Evolutionary conservation across 2,329 filamentous ascomycete genomes (phyloP).

Genomic region (Colletotrichum sp.): DNA sequence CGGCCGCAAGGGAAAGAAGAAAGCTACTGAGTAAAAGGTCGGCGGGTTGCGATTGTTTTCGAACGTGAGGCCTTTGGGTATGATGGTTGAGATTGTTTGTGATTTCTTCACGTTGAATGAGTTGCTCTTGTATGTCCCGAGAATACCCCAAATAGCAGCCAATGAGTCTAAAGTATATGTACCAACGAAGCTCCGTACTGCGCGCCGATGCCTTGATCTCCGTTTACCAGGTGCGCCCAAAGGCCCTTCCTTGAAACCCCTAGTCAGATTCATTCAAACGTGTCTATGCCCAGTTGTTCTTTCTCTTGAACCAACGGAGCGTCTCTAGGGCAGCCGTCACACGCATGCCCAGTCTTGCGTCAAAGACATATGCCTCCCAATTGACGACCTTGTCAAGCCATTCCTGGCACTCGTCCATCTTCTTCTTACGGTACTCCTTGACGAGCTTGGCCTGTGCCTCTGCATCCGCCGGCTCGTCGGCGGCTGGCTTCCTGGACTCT

Average conservation of each 20-base stretch:
- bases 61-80: neutral
- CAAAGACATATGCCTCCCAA: conserved; percentile 76
- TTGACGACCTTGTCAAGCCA: conserved; percentile 70
- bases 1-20: conserved; percentile 28
- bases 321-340: conserved; percentile 73
- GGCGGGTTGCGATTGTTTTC: neutral
- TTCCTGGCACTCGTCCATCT: conserved; percentile 65
- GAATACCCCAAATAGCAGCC: neutral
- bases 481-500: conserved; percentile 24
- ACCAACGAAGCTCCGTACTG: neutral
- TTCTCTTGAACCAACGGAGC: conserved; percentile 57
- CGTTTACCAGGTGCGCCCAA: neutral
- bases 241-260: neutral
- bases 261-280: neutral
- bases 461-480: conserved; percentile 34
- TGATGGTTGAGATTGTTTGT: neutral
- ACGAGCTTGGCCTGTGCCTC: conserved; percentile 29
- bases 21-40: neutral
- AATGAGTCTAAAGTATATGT: neutral
- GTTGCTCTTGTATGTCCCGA: conserved; percentile 4
- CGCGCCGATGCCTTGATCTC: neutral
- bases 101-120: neutral
- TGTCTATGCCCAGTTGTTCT: conserved; percentile 34
- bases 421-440: conserved; percentile 45
- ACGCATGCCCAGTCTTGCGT: conserved; percentile 76